Conservation (phyloP, 306 rosid species). For the Lathyrus oleraceus region DNA sequence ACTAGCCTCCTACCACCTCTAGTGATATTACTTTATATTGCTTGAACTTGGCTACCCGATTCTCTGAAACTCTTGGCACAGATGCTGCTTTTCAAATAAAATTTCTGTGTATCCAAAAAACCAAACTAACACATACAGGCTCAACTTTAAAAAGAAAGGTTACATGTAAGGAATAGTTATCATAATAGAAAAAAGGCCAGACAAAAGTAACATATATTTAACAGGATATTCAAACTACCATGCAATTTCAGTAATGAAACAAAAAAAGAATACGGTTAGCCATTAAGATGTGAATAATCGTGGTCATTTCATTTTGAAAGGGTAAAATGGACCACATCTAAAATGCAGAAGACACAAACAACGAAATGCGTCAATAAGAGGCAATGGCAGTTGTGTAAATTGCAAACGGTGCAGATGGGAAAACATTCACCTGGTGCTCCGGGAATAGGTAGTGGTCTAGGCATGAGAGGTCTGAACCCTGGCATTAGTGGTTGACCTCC, state of each 20-base stretch:
- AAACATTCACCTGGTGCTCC: conserved; percentile 68
- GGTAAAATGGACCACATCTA: conserved; percentile 11
- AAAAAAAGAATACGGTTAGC: neutral
- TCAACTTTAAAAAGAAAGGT: neutral
- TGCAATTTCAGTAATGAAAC: neutral
- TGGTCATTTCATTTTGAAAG: neutral
- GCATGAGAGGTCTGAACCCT: conserved; percentile 83
- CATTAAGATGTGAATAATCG: neutral
- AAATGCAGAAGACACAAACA: conserved; percentile 13
- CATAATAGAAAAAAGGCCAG: conserved; percentile 2
- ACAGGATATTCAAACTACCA: conserved; percentile 10
- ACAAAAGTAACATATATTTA: neutral
- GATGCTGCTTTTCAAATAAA: conserved; percentile 1
- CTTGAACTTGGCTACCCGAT: conserved; percentile 7
- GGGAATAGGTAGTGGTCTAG: conserved; percentile 70
- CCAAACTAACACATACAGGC: neutral
- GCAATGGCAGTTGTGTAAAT: neutral
- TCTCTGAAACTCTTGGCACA: conserved; percentile 16
- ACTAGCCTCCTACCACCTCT: too few species aligned
- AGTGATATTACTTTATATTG: neutral
- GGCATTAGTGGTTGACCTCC: conserved; percentile 65
- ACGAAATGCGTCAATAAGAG: neutral
- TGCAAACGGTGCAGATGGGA: neutral
- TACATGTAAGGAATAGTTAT: neutral
- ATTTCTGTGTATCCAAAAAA: neutral